Conservation (phyloP, 495 filamentous ascomycete species). For the Talaromyces borbonicus region DNA sequence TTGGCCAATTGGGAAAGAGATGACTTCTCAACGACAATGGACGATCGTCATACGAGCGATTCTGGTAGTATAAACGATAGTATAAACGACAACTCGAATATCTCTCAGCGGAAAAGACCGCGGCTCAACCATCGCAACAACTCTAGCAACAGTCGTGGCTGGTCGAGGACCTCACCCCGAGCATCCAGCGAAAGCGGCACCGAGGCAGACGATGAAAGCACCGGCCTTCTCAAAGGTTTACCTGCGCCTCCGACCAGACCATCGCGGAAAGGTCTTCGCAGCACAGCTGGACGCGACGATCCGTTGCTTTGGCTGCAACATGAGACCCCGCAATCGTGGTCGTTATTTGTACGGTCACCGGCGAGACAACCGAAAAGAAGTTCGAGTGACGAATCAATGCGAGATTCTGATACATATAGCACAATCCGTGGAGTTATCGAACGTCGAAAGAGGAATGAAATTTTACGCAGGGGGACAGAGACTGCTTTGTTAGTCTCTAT, state of each 20-base stretch:
- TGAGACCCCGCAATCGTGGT: conserved; percentile 23
- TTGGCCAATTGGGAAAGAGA: conserved; percentile 11
- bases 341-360: conserved; percentile 24
- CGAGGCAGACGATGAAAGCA: conserved; percentile 80
- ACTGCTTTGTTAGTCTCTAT: conserved; percentile 34
- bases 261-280: conserved; percentile 63
- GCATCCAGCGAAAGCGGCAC: conserved; percentile 79
- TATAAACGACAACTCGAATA: neutral
- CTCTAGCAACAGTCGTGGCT: neutral
- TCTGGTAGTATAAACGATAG: conserved; percentile 11
- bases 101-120: conserved; percentile 7
- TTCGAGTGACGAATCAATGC: conserved; percentile 25
- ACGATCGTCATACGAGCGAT: conserved; percentile 14
- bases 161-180: conserved; percentile 28
- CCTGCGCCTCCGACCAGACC: conserved; percentile 58
- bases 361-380: conserved; percentile 27
- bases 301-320: conserved; percentile 27
- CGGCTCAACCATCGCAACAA: neutral
- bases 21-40: conserved; percentile 15
- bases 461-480: conserved; percentile 37
- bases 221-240: conserved; percentile 61
- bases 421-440: conserved; percentile 19
- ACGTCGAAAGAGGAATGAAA: conserved; percentile 30
- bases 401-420: neutral
- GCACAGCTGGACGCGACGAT: conserved; percentile 31